These are phyloP conservation scores for Penicillium sp. DNA, from an alignment of 2,329 filamentous ascomycete genomes.

Conservation along the genomic window DNA sequence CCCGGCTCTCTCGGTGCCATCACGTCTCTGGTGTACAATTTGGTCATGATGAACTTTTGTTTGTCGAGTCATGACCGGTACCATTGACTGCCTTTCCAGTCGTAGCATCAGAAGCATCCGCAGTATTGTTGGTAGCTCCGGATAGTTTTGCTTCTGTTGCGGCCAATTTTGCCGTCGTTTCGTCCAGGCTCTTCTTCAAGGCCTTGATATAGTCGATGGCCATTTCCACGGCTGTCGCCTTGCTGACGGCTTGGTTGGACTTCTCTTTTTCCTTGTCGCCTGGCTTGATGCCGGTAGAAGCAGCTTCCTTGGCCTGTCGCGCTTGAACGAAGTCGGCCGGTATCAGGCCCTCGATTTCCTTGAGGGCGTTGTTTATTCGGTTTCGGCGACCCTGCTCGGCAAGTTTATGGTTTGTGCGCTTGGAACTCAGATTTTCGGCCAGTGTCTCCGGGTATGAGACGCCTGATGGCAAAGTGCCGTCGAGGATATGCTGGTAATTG, in stretches of 20 bases:
- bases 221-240: slow-evolving; percentile 94
- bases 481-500: slow-evolving; percentile 95
- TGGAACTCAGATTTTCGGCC: slow-evolving; percentile 89
- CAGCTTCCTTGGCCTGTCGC: slow-evolving; percentile 36
- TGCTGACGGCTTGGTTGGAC: slow-evolving; percentile 65
- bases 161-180: slow-evolving; percentile 59
- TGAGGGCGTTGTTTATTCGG: slow-evolving; percentile 87
- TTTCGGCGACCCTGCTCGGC: slow-evolving; percentile 94
- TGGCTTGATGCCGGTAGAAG: slow-evolving; percentile 35
- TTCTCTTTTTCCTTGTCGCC: slow-evolving; percentile 49
- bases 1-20: background rate
- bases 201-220: slow-evolving; percentile 93
- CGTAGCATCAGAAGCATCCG: background rate
- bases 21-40: slow-evolving; percentile 5
- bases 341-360: slow-evolving; percentile 84
- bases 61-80: slow-evolving; percentile 1
- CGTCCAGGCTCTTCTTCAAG: slow-evolving; percentile 66
- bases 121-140: slow-evolving; percentile 1
- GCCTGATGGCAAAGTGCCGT: slow-evolving; percentile 84
- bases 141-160: slow-evolving; percentile 53
- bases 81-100: slow-evolving; percentile 1
- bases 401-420: slow-evolving; percentile 95
- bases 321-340: slow-evolving; percentile 51
- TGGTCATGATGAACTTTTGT: slow-evolving; percentile 2
- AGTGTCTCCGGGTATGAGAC: slow-evolving; percentile 86